Evolutionary conservation across 352 stramenopile genomes (phyloP), one percentile per base, ranked within the genome.

Genomic region (Thalassiosira exigua): DNA sequence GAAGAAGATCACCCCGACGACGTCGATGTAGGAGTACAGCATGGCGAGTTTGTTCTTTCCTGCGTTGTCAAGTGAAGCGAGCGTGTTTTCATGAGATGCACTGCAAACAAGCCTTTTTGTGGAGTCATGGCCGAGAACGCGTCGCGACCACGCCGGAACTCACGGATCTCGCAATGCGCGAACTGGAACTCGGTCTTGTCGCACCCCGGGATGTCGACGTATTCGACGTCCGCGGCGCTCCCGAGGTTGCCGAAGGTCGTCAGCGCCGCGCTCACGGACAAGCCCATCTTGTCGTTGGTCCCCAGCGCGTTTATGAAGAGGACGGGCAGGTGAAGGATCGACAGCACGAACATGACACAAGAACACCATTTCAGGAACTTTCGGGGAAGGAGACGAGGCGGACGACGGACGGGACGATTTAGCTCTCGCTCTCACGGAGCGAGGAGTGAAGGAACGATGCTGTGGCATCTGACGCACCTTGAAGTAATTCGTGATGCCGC

Each of bases 401-500:
- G n/a, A n/a, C n/a, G n/a, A n/a, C n/a, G n/a, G n/a, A n/a, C n/a
- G n/a, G n/a, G n/a, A n/a, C n/a, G n/a, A n/a, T n/a, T n/a, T n/a
- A n/a, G n/a, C n/a, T n/a, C n/a, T n/a, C n/a, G n/a, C n/a, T n/a
- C n/a, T n/a, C n/a, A n/a, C n/a, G n/a, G n/a, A n/a, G n/a, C n/a
- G n/a, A n/a, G n/a, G n/a, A n/a, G n/a, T n/a, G n/a, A n/a, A n/a
- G n/a, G n/a, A n/a, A n/a, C n/a, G n/a, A n/a, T n/a, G n/a, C n/a
- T n/a, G n/a, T n/a, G n/a, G n/a, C n/a, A n/a, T n/a, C n/a, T n/a
- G 7, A 59, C 69, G 39, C 24, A 88, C 69, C 71, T 92, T 92
- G 71, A 92, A 92, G 65, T 92, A 92, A 21, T 89, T 91, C 0
- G 86, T 92, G 48, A 92, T 85, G 1, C 86, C 86, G 73, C 75